These are phyloP conservation scores for Botrytis hyacinthi DNA, from an alignment of 2,329 filamentous ascomycete genomes.

Conservation along the genomic window DNA sequence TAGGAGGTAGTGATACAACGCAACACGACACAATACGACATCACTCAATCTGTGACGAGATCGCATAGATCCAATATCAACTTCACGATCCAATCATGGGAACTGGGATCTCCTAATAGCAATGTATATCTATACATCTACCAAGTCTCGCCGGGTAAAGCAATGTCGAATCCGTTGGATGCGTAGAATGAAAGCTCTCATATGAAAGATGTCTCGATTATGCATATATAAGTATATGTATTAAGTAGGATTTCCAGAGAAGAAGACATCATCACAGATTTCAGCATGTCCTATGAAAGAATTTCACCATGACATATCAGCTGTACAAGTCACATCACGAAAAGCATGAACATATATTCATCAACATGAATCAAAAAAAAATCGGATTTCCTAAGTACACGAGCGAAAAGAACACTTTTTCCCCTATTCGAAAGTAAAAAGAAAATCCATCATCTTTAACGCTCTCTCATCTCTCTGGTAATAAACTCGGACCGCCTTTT, in stretches of 20 bases:
- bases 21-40: background rate
- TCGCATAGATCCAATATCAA: background rate
- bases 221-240: background rate
- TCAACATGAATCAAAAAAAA: background rate
- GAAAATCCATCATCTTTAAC: slow-evolving; percentile 2
- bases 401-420: slow-evolving; percentile 11
- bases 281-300: background rate
- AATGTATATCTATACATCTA: background rate
- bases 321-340: background rate
- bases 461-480: background rate
- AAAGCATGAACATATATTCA: background rate
- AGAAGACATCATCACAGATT: no score
- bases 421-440: slow-evolving; percentile 9
- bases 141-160: background rate
- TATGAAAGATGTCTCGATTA: background rate
- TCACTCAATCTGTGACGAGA: background rate
- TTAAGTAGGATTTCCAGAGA: background rate
- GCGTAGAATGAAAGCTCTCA: background rate
- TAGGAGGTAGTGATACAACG: background rate
- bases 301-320: background rate
- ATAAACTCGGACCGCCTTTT: slow-evolving; percentile 10
- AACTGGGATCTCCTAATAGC: background rate
- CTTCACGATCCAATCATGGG: background rate
- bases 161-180: background rate
- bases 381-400: slow-evolving; percentile 11